Conservation (phyloP, 1,284 basidiomycete genomes). For the Ceratorhiza oryzae-sativae region DNA sequence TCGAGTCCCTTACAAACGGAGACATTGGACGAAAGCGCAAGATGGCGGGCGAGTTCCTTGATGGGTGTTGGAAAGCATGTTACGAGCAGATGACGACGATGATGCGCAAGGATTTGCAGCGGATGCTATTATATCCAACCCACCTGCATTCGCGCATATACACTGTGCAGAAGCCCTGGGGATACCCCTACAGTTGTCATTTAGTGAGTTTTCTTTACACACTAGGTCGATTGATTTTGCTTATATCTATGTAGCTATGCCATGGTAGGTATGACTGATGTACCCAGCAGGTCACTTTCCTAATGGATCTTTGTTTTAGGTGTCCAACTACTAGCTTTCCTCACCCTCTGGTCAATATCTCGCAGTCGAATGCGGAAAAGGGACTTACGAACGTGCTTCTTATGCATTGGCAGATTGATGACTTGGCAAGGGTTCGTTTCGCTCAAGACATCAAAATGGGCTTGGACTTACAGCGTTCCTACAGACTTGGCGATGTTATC, state of each 20-base stretch:
- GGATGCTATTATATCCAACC: slow-evolving; percentile 71
- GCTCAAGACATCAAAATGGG: neutral
- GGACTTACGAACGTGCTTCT: slow-evolving; percentile 65
- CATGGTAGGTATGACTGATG: slow-evolving; percentile 57
- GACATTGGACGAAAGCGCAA: slow-evolving; percentile 59
- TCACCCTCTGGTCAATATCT: slow-evolving; percentile 68
- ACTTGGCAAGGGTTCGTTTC: slow-evolving; percentile 64
- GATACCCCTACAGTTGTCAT: slow-evolving; percentile 63
- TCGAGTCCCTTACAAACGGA: slow-evolving; percentile 58
- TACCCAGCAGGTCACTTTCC: neutral
- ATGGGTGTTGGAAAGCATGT: slow-evolving; percentile 65
- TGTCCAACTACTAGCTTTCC: slow-evolving; percentile 66
- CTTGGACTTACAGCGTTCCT: slow-evolving; percentile 39
- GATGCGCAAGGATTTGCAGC: slow-evolving; percentile 60
- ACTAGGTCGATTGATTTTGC: slow-evolving; percentile 10
- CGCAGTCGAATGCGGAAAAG: slow-evolving; percentile 59
- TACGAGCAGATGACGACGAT: slow-evolving; percentile 55
- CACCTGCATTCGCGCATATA: slow-evolving; percentile 68
- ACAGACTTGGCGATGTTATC: slow-evolving; percentile 64
- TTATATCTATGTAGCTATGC: slow-evolving; percentile 61
- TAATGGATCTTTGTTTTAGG: slow-evolving; percentile 47
- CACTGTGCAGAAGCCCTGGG: slow-evolving; percentile 71
- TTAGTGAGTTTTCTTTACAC: slow-evolving; percentile 55
- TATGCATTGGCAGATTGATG: slow-evolving; percentile 62
- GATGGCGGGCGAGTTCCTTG: slow-evolving; percentile 62